Base-by-base conservation (phyloP, 331 rosid species). In the Prunus yedoensis region DNA sequence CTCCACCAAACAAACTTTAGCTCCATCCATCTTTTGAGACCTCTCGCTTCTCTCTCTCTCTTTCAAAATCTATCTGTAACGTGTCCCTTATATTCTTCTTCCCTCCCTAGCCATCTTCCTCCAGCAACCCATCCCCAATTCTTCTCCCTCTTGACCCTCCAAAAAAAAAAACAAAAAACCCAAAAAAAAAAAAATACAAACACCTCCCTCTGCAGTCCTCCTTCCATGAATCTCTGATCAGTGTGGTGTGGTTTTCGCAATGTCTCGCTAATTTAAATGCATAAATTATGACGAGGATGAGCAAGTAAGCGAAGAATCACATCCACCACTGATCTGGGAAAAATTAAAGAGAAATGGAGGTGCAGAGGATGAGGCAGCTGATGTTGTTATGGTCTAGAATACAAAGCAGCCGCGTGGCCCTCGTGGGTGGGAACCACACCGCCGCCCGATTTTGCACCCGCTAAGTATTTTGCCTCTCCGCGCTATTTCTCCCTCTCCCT, bases 341-440 rank as follows among this genome's bases (percentile, higher is more conserved):
- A 25, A 58, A 43, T 58, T 70, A 11, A 27, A 68, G 77, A 27
- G 71, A 8, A 63, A 93, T 93, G 97, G 98, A 93, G 88, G 87
- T 83, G 70, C 90, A 82, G 81, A 77, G 98, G 60, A 80, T 86
- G 88, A 93, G 82, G 79, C 84, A 91, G 50, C 83, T 93, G 73
- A 76, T 93, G 88, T 76, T 80, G 17, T 78, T 93, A 21, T 89
- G 88, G 87, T 89, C 88, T 3, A 73, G 76, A 7, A 60, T 80
- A 56, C 91, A 82, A 83, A 74, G 54, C 58, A 79, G 69, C 2
- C 84, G 86, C 5, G 82, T 88, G 2, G 84, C 89, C 66, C 92
- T 93, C 64, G 97, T 91, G 89, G 98, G 96, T 84, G 98, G 96
- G 73, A 93, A 93, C 64, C 98, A 93, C 82, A 93, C 97, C 28